Conservation (phyloP, 1,139 yeast genomes). For the Yamadazyma aaseri region DNA sequence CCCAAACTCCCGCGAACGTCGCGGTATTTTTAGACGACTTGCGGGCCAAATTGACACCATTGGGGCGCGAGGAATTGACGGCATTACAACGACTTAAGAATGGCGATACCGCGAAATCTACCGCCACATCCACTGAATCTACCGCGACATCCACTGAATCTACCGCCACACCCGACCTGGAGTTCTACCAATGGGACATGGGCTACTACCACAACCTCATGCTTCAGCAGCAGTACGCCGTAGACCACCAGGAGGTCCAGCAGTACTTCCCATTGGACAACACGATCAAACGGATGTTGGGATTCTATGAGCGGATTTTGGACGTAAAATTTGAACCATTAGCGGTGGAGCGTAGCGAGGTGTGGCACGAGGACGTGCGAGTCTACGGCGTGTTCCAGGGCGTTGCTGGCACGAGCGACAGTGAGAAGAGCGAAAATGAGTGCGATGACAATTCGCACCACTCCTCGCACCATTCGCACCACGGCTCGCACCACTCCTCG, state of each 20-base stretch:
- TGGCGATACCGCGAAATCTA: too few relatives aligned
- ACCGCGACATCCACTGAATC: too few relatives aligned
- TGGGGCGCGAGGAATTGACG: constrained; percentile 56
- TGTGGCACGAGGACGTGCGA: constrained; percentile 80
- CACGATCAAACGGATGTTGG: constrained; percentile 66
- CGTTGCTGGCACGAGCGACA: too few relatives aligned
- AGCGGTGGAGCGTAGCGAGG: too few relatives aligned
- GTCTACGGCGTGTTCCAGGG: constrained; percentile 73
- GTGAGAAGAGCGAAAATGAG: constrained; percentile 20
- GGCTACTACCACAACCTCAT: constrained; percentile 62
- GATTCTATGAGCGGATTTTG: constrained; percentile 66
- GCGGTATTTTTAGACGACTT: constrained; percentile 61
- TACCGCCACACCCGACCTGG: too few relatives aligned
- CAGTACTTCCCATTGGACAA: constrained; percentile 76
- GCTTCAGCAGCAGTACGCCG: constrained; percentile 65
- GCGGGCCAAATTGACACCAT: constrained; percentile 52
- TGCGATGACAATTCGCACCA: too few relatives aligned
- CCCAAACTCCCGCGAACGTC: constrained; percentile 62
- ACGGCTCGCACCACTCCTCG: too few relatives aligned
- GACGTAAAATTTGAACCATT: constrained; percentile 68
- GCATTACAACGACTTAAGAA: constrained; percentile 52
- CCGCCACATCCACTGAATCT: too few relatives aligned
- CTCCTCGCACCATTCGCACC: too few relatives aligned
- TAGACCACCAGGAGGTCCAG: constrained; percentile 67
- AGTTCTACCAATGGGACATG: constrained; percentile 72